phyloP scores from a whole-genome alignment of 768 basidiomycete genomes.

The Termitomyces sp. region DNA sequence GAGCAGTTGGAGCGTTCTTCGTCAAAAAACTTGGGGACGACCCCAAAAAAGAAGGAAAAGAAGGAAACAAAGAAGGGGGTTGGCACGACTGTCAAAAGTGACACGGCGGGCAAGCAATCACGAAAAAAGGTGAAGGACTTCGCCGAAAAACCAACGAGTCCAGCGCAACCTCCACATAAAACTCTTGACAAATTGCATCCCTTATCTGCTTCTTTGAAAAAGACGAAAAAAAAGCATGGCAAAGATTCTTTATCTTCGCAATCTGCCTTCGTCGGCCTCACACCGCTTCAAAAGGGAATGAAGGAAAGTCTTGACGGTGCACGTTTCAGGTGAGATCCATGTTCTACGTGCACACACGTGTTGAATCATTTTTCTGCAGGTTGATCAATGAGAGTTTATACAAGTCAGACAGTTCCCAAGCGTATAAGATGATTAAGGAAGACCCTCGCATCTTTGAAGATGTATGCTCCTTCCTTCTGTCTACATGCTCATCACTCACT shows the following conservation, averaged over 20 bases:
- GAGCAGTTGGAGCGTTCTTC: slow-evolving; percentile 32
- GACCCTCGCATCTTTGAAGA: slow-evolving; percentile 81
- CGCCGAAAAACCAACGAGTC: not conserved
- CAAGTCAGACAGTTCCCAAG: slow-evolving; percentile 73
- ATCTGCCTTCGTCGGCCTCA: slow-evolving; percentile 34
- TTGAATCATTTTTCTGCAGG: slow-evolving; percentile 28
- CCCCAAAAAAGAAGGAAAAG: slow-evolving; percentile 4
- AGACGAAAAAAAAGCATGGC: slow-evolving; percentile 6
- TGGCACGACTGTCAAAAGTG: not conserved
- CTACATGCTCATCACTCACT: not conserved
- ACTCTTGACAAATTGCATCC: not conserved
- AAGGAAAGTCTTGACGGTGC: slow-evolving; percentile 79
- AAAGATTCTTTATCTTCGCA: not conserved
- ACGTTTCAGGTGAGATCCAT: slow-evolving; percentile 65
- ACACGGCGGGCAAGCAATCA: not conserved
- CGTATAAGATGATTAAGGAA: slow-evolving; percentile 76
- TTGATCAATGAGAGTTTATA: slow-evolving; percentile 92
- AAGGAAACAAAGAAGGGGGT: slow-evolving; percentile 1
- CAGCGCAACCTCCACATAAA: not conserved
- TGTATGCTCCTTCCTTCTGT: slow-evolving; percentile 34
- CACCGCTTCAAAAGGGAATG: slow-evolving; percentile 71
- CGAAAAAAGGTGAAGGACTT: not conserved
- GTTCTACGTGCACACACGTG: not conserved
- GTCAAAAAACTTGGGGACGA: slow-evolving; percentile 6
- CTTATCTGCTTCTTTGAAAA: slow-evolving; percentile 1